Evolutionary conservation across 371 early-diverging fungal genomes (phyloP).

Genomic region (Dentiscutata heterogama): DNA sequence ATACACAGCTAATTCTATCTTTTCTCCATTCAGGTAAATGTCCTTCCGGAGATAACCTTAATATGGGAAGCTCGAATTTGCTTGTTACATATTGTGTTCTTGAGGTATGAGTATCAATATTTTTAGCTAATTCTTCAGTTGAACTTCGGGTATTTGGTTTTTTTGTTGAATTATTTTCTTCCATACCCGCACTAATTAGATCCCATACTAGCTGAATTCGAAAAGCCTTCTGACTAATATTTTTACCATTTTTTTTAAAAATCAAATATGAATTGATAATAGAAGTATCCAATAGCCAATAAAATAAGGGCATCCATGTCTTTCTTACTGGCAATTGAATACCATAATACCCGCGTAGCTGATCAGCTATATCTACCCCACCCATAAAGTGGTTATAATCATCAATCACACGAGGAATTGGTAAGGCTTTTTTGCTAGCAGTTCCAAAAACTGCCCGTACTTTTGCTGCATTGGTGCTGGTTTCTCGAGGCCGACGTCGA

Average conservation of each 20-base stretch:
- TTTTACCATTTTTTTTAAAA: not conserved
- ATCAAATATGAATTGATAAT: slow-evolving; percentile 48
- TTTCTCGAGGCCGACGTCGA: not conserved
- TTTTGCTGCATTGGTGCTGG: too few relatives aligned
- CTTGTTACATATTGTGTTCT: not conserved
- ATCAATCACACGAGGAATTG: not conserved
- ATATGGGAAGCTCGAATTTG: not conserved
- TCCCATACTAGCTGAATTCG: not conserved
- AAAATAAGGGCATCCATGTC: slow-evolving; percentile 48
- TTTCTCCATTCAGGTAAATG: slow-evolving; percentile 22
- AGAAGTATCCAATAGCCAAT: slow-evolving; percentile 48
- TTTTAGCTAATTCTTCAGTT: not conserved
- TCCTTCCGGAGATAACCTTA: not conserved
- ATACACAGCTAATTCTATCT: not conserved
- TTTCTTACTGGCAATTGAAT: slow-evolving; percentile 39
- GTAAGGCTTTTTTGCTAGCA: slow-evolving; percentile 7
- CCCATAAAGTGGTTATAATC: slow-evolving; percentile 45
- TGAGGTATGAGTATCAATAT: not conserved
- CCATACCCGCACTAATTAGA: not conserved
- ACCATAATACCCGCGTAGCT: slow-evolving; percentile 45
- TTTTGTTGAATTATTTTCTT: not conserved
- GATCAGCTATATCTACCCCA: slow-evolving; percentile 48
- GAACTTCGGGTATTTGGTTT: not conserved
- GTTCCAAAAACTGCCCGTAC: not conserved
- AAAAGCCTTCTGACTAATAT: not conserved